A percentile compares a stretch with the other conserved stretches of the same genome.
These are phyloP conservation scores for Fraxinus cuspidata DNA, from an alignment of 257 asterid species.

Conservation along the genomic window DNA sequence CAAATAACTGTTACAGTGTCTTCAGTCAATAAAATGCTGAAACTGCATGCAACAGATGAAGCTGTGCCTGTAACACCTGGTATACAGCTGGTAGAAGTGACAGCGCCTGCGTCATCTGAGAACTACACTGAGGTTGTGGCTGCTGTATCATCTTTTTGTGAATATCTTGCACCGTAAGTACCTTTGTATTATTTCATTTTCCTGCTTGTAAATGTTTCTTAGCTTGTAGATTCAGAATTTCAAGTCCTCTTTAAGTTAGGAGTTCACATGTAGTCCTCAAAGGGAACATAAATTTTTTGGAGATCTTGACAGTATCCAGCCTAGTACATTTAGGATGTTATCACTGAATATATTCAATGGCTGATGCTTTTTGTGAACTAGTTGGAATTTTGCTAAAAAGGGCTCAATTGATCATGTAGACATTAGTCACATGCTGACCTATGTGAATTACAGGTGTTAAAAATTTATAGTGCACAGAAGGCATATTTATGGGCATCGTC, in stretches of 20 bases:
- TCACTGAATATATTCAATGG: not conserved
- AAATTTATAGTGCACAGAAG: not conserved
- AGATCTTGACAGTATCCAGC: too few species aligned
- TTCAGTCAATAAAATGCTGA: slow-evolving; percentile 87
- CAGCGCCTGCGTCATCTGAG: slow-evolving; percentile 89
- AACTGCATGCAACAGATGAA: slow-evolving; percentile 84
- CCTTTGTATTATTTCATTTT: not conserved
- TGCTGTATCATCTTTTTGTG: slow-evolving; percentile 78
- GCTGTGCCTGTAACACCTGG: slow-evolving; percentile 95
- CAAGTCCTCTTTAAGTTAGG: not conserved
- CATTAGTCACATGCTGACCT: not conserved
- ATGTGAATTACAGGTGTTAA: not conserved
- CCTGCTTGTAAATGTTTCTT: not conserved
- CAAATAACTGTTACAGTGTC: slow-evolving; percentile 80
- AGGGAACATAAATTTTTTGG: too few species aligned
- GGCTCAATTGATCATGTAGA: not conserved
- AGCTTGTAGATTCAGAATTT: not conserved
- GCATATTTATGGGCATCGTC: not conserved
- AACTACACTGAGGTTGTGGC: slow-evolving; percentile 79
- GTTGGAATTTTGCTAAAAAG: not conserved
- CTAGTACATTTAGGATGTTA: not conserved
- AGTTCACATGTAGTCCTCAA: not conserved
- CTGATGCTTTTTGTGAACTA: not conserved
- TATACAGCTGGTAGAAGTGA: slow-evolving; percentile 91
- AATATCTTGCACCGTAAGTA: slow-evolving; percentile 97